Conservation (phyloP, 495 filamentous ascomycete genomes). For the Pseudevernia furfuracea region DNA sequence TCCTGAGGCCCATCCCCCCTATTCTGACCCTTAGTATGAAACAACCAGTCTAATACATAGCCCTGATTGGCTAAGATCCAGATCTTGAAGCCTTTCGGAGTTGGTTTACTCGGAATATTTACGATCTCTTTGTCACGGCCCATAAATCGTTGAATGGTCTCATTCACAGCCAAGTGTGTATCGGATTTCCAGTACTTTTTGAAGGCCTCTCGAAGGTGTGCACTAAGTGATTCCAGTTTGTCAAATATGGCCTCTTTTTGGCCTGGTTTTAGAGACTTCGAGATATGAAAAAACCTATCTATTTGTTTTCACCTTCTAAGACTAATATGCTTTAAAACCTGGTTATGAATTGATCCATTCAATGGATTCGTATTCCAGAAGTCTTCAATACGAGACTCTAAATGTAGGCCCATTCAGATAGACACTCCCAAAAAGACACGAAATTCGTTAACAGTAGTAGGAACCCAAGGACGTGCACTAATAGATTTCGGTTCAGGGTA, state of each 20-base stretch:
- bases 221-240: not conserved
- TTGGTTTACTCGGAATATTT: not conserved
- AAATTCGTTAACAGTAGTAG: not conserved
- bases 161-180: not conserved
- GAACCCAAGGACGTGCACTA: not conserved
- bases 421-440: not conserved
- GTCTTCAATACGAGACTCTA: too few relatives aligned
- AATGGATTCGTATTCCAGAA: too few relatives aligned
- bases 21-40: too few relatives aligned
- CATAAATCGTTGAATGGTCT: slow-evolving; percentile 6
- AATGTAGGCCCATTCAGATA: not conserved
- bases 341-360: too few relatives aligned
- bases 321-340: not conserved
- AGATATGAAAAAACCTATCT: not conserved
- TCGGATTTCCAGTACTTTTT: not conserved
- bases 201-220: not conserved
- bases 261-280: not conserved
- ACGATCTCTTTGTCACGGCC: not conserved
- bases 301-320: not conserved
- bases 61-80: slow-evolving; percentile 3
- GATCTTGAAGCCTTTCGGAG: not conserved
- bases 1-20: not conserved
- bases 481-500: too few relatives aligned
- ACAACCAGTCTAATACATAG: too few relatives aligned
- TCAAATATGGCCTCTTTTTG: not conserved